These are phyloP conservation scores for Liriodendron chinense DNA, from an alignment of 164 flowering plant genomes.

Conservation along the genomic window DNA sequence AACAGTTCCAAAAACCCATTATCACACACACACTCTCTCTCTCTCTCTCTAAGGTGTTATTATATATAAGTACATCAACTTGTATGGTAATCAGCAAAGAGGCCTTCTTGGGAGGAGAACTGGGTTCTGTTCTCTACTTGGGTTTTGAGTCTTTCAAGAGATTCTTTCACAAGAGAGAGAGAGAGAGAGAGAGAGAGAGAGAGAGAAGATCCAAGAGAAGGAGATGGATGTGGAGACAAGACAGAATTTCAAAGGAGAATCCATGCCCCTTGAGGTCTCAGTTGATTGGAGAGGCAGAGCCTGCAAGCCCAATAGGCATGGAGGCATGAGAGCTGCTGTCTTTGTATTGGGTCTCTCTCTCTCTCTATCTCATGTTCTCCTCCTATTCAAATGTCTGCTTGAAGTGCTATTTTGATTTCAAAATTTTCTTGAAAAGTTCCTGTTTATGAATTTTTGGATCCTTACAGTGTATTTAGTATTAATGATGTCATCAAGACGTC, in stretches of 20 bases:
- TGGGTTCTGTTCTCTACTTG: constrained; percentile 2
- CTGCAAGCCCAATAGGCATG: constrained; percentile 67
- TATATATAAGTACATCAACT: constrained; percentile 12
- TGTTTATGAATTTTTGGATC: too few species aligned
- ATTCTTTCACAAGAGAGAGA: background rate
- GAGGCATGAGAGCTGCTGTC: constrained; percentile 83
- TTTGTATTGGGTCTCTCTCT: constrained; percentile 70
- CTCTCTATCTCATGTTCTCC: constrained; percentile 6
- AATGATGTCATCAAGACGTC: background rate
- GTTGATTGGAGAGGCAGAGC: constrained; percentile 93
- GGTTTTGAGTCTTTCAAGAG: background rate
- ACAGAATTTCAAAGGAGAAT: constrained; percentile 19
- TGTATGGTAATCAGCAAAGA: background rate
- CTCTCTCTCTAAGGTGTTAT: constrained; percentile 3
- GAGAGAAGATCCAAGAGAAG: background rate
- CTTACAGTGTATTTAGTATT: background rate
- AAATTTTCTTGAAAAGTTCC: background rate
- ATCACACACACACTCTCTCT: background rate
- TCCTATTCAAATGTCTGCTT: background rate
- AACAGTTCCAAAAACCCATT: constrained; percentile 8
- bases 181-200: background rate
- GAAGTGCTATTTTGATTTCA: background rate
- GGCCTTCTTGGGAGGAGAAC: constrained; percentile 6
- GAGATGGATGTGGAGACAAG: constrained; percentile 22
- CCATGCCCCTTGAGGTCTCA: constrained; percentile 27